Conservation (phyloP, 345 rosid genomes). For the Brassica carinata region DNA sequence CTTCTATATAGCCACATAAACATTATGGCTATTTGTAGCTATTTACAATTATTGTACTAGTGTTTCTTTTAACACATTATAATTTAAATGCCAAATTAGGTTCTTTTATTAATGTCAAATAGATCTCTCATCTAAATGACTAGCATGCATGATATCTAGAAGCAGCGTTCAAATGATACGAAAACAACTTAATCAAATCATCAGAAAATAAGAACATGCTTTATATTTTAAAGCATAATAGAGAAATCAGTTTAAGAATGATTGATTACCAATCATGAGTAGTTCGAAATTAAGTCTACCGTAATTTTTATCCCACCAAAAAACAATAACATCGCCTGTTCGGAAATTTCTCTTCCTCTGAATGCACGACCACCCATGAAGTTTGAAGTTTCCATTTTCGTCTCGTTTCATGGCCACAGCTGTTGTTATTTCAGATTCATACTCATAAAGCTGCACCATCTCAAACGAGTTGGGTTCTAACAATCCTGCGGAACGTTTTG, state of each 20-base stretch:
- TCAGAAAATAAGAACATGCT: no score
- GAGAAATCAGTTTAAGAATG: no score
- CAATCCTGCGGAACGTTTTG: neutral
- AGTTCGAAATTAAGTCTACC: neutral
- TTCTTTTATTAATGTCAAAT: no score
- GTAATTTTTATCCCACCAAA: constrained; percentile 9
- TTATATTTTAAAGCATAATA: no score
- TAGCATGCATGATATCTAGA: no score
- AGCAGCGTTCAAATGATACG: no score
- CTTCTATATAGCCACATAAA: no score
- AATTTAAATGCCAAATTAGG: no score
- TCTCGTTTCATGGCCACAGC: neutral
- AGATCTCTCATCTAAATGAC: no score
- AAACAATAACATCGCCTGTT: neutral
- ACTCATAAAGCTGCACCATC: neutral
- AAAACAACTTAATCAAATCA: neutral
- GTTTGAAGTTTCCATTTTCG: neutral
- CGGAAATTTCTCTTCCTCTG: neutral
- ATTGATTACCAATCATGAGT: neutral
- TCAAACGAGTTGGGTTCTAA: neutral
- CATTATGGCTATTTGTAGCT: no score
- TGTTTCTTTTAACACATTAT: no score
- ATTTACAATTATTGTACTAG: no score
- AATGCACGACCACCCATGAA: neutral
- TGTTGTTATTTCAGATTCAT: neutral